Evolutionary conservation across 352 stramenopile species (phyloP), one percentile per base, ranked within the genome.

Genomic region (Globisporangium solare): DNA sequence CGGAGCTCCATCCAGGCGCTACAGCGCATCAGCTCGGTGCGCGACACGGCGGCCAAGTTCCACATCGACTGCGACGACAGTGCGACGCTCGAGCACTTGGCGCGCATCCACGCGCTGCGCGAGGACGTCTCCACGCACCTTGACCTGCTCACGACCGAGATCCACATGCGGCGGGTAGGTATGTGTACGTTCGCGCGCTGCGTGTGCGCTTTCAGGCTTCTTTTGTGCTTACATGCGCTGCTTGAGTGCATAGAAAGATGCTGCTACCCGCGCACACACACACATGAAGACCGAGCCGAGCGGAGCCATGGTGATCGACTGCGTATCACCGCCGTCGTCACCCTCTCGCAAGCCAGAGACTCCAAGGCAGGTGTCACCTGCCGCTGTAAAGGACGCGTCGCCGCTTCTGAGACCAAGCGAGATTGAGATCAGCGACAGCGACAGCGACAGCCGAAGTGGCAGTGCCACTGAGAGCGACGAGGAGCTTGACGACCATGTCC

Each of bases 21-120:
- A 24, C 53, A 59, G 53, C 42, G 53, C 41, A 51, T 58, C 41
- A 58, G 52, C 52, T 58, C 43, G 50, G 50, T 56, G 20, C 50
- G 50, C 37, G 50, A 56, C 50, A 56, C 50, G 50, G 50, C 50
- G 35, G 42, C 53, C 10, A 52, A 32, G 53, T 49, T 59, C 31
- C 53, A 24, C 20, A 45, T 52, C 20, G 53, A 59, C 18, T 59
- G 42, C 53, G 53, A 58, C 41, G 31, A 50, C 41, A 58, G 41
- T 41, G 10, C 32, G 27, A 56, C 50, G 37, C 50, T 56, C 50
- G 21, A 21, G 21, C 35, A 47, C 50, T 17, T 56, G n/a, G 31
- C 35, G 50, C 50, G 50, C 37, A 56, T 56, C 50, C 50, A 56
- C 50, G 50, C 50, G 50, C 50, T 56, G 14, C 50, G 50, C 35